Evolutionary conservation across 345 rosid species (phyloP).

Genomic region (Populus alba): DNA sequence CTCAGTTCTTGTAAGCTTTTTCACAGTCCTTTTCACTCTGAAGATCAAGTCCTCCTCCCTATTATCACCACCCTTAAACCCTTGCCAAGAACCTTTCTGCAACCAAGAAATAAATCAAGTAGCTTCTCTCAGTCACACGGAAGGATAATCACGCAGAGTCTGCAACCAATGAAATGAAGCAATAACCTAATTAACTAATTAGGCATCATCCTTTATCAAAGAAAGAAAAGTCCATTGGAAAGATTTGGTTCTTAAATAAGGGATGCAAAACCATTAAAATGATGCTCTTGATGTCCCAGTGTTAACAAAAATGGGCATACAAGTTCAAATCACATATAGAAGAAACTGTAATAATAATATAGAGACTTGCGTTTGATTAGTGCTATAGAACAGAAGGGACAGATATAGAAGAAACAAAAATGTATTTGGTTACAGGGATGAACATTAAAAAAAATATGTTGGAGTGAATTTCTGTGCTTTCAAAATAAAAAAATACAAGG

Average conservation of each 20-base stretch:
- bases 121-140: neutral
- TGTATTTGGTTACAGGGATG: too few relatives aligned
- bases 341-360: neutral
- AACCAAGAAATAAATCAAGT: conserved; percentile 10
- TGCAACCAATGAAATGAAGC: neutral
- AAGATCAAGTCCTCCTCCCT: conserved; percentile 47
- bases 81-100: conserved; percentile 68
- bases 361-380: too few relatives aligned
- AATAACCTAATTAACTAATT: neutral
- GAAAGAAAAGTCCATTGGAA: neutral
- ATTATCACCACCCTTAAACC: conserved; percentile 46
- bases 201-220: neutral
- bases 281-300: neutral
- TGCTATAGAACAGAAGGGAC: too few relatives aligned
- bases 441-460: too few relatives aligned
- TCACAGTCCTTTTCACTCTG: conserved; percentile 49
- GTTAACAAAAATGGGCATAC: neutral
- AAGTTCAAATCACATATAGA: neutral
- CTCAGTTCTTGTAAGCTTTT: conserved; percentile 52
- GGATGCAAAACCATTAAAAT: neutral
- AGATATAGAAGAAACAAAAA: too few relatives aligned
- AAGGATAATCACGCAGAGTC: neutral
- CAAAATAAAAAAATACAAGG: too few relatives aligned
- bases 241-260: neutral
- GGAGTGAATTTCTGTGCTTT: too few relatives aligned